Percentiles rank a stretch among this genome's conserved stretches.
Evolutionary conservation across 2,329 filamentous ascomycete genomes (phyloP).

Genomic region (Lachnellula suecica): DNA sequence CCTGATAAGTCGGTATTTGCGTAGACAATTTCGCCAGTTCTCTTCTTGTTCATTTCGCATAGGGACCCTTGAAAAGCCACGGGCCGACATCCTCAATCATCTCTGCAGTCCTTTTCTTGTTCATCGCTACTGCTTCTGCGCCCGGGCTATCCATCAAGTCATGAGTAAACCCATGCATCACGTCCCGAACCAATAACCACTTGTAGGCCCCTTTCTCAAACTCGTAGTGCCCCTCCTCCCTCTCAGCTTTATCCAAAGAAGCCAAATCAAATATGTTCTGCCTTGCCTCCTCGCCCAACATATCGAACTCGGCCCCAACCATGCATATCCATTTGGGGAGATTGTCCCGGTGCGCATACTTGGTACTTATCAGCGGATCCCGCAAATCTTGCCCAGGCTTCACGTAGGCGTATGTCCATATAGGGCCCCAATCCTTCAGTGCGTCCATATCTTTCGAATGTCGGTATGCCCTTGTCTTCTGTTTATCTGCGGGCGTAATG

Average conservation of each 20-base stretch:
- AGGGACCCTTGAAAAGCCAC: conserved; percentile 22
- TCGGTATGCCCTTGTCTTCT: conserved; percentile 34
- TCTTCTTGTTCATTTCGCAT: conserved; percentile 5
- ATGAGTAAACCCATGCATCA: conserved; percentile 23
- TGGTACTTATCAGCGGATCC: conserved; percentile 24
- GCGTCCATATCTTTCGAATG: conserved; percentile 14
- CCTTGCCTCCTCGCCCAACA: conserved; percentile 19
- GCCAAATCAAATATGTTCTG: conserved; percentile 17
- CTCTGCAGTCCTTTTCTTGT: conserved; percentile 9
- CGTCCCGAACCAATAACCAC: conserved; percentile 17
- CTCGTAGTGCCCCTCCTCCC: conserved; percentile 6
- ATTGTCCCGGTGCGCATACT: conserved; percentile 21
- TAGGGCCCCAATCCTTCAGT: conserved; percentile 14
- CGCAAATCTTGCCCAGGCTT: conserved; percentile 22
- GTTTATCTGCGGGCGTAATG: conserved; percentile 31
- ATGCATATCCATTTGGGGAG: conserved; percentile 21
- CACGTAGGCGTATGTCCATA: conserved; percentile 28
- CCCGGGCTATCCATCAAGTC: conserved; percentile 11
- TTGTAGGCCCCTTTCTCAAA: conserved; percentile 21
- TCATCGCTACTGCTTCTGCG: conserved; percentile 12
- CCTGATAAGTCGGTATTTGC: too few relatives aligned
- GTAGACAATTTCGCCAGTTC: too few relatives aligned
- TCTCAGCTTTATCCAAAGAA: conserved; percentile 5
- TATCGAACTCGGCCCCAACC: conserved; percentile 21
- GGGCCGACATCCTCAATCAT: conserved; percentile 14